Conservation (phyloP, 1,139 yeast genomes). For the Kluyveromyces marxianus region DNA sequence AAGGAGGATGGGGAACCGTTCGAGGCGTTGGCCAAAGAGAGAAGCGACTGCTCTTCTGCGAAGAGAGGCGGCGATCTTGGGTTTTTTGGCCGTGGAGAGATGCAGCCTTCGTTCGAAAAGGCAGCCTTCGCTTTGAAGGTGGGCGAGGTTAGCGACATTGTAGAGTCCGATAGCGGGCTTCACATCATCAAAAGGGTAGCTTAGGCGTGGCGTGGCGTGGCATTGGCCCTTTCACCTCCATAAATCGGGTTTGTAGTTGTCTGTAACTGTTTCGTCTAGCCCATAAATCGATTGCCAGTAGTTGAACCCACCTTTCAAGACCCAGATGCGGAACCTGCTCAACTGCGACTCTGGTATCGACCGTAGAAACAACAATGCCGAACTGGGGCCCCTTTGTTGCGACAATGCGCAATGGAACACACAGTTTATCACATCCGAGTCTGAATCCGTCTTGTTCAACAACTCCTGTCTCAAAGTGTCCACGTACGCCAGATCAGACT, state of each 20-base stretch:
- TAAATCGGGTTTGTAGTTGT: slow-evolving; percentile 49
- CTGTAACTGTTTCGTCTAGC: slow-evolving; percentile 57
- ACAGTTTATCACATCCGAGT: slow-evolving; percentile 35
- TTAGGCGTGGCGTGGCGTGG: slow-evolving; percentile 8
- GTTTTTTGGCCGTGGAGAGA: slow-evolving; percentile 76
- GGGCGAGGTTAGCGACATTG: slow-evolving; percentile 76
- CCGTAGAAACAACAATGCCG: slow-evolving; percentile 63
- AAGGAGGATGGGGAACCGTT: slow-evolving; percentile 58
- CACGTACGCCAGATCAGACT: slow-evolving; percentile 59
- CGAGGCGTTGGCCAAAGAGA: slow-evolving; percentile 67
- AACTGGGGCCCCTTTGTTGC: slow-evolving; percentile 84
- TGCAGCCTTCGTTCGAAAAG: slow-evolving; percentile 91
- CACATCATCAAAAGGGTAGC: slow-evolving; percentile 82
- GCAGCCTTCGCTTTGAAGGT: slow-evolving; percentile 77
- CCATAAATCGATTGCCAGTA: slow-evolving; percentile 78
- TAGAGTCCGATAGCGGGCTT: slow-evolving; percentile 87
- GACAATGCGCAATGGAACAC: slow-evolving; percentile 88
- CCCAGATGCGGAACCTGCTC: slow-evolving; percentile 49
- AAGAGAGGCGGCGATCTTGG: slow-evolving; percentile 90
- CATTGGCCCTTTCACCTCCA: slow-evolving; percentile 35
- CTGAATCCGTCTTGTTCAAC: slow-evolving; percentile 1
- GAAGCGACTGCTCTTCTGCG: slow-evolving; percentile 86
- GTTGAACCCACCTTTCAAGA: slow-evolving; percentile 77
- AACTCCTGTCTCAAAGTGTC: slow-evolving; percentile 57
- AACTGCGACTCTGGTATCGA: slow-evolving; percentile 38